These are phyloP conservation scores for Saccharum officinarum DNA, from an alignment of 176 grass and related monocot species.

Conservation along the genomic window DNA sequence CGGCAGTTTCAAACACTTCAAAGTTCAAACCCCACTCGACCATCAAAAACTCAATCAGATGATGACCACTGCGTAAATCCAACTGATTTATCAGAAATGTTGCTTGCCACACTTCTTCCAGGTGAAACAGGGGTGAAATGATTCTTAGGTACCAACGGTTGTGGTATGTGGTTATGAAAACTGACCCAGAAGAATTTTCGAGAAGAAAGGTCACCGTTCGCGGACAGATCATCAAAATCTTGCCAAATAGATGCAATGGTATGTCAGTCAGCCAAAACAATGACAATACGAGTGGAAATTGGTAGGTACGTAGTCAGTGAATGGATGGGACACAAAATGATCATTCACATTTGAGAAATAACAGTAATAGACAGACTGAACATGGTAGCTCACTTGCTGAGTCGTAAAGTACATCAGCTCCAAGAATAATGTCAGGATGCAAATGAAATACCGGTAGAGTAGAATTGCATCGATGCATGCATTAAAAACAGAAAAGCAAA, in stretches of 20 bases:
- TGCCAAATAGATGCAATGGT: conserved; percentile 23
- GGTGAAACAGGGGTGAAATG: neutral
- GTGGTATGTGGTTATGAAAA: conserved; percentile 90
- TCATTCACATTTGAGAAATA: neutral
- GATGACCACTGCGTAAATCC: conserved; percentile 61
- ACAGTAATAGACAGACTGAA: neutral
- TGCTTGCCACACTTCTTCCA: neutral
- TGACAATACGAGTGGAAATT: neutral
- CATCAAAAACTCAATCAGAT: conserved; percentile 88
- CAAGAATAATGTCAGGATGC: conserved; percentile 72
- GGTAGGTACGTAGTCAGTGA: neutral
- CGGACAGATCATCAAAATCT: conserved; percentile 82
- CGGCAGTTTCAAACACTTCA: conserved; percentile 71
- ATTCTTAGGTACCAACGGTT: conserved; percentile 59
- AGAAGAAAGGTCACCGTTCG: conserved; percentile 70
- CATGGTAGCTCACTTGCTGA: conserved; percentile 51
- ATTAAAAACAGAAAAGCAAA: no score
- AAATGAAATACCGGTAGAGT: conserved; percentile 46
- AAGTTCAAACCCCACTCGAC: conserved; percentile 64
- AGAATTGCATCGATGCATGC: no score
- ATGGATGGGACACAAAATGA: neutral
- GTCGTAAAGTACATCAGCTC: conserved; percentile 81
- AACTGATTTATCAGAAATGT: neutral
- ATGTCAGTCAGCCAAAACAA: neutral
- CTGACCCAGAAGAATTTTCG: conserved; percentile 45